Percentiles rank a stretch among this genome's conserved stretches.
Conservation (phyloP, 2,329 filamentous ascomycete species). For the Penicillium hesseltinei region DNA sequence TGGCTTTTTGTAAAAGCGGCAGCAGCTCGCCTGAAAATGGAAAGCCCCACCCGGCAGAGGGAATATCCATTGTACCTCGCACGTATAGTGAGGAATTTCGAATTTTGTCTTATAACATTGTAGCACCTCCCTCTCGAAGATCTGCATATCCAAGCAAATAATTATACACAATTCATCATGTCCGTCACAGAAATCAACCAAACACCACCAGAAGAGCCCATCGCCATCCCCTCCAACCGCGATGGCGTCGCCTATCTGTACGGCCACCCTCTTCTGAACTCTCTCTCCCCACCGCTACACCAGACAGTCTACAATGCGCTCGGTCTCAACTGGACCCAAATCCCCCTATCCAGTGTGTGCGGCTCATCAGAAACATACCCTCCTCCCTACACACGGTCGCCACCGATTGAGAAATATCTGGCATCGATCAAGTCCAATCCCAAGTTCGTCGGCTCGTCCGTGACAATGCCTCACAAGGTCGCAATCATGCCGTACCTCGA, state of each 20-base stretch:
- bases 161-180: slow-evolving; percentile 19
- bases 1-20: background rate
- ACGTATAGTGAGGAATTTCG: background rate
- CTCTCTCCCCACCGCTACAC: slow-evolving; percentile 56
- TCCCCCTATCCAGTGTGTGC: slow-evolving; percentile 43
- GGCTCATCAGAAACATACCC: slow-evolving; percentile 33
- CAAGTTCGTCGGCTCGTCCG: slow-evolving; percentile 60
- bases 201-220: slow-evolving; percentile 31
- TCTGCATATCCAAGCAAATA: background rate
- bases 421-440: slow-evolving; percentile 37
- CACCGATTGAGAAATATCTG: slow-evolving; percentile 37
- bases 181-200: slow-evolving; percentile 17
- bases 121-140: background rate
- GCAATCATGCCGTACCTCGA: slow-evolving; percentile 72
- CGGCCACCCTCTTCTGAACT: slow-evolving; percentile 57
- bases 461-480: slow-evolving; percentile 85
- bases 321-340: slow-evolving; percentile 53
- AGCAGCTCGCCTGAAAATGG: background rate
- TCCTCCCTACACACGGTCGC: slow-evolving; percentile 36
- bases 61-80: background rate
- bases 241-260: slow-evolving; percentile 57
- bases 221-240: slow-evolving; percentile 34
- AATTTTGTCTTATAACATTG: slow-evolving; percentile 1
- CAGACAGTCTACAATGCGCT: slow-evolving; percentile 54
- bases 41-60: background rate